Evolutionary conservation across 345 rosid species (phyloP).

Genomic region (Iberis pinnata): DNA sequence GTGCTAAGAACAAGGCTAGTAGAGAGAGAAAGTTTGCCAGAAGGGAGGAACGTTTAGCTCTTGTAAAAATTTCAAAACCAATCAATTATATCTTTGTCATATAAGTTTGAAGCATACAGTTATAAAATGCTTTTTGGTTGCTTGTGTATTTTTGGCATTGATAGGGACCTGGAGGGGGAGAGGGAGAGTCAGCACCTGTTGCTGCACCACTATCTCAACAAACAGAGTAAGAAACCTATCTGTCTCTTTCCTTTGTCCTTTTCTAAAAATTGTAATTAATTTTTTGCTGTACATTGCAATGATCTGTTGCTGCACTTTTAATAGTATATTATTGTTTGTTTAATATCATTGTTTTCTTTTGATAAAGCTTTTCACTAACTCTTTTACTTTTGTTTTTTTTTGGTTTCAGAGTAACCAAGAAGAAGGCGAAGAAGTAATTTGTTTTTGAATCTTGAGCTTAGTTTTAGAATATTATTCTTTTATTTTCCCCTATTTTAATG

Average conservation of each 20-base stretch:
- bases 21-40: slow-evolving; percentile 67
- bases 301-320: too few species aligned
- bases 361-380: not conserved
- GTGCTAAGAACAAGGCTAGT: slow-evolving; percentile 70
- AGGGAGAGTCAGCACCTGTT: slow-evolving; percentile 23
- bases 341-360: not conserved
- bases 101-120: too few species aligned
- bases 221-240: slow-evolving; percentile 32
- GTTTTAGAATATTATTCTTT: not conserved
- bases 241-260: not conserved
- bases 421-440: slow-evolving; percentile 39
- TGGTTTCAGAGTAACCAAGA: slow-evolving; percentile 30
- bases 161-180: slow-evolving; percentile 40
- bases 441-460: slow-evolving; percentile 16
- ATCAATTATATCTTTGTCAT: not conserved
- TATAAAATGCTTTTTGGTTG: slow-evolving; percentile 6
- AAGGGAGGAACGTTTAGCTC: slow-evolving; percentile 64
- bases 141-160: not conserved
- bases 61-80: slow-evolving; percentile 29
- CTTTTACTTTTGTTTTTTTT: not conserved
- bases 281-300: not conserved
- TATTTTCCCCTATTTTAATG: not conserved
- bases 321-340: too few species aligned
- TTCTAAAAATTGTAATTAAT: not conserved
- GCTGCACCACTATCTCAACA: slow-evolving; percentile 30